Base-by-base conservation (phyloP, 441 rosid genomes). In the Pelargonium cotyledonis region DNA sequence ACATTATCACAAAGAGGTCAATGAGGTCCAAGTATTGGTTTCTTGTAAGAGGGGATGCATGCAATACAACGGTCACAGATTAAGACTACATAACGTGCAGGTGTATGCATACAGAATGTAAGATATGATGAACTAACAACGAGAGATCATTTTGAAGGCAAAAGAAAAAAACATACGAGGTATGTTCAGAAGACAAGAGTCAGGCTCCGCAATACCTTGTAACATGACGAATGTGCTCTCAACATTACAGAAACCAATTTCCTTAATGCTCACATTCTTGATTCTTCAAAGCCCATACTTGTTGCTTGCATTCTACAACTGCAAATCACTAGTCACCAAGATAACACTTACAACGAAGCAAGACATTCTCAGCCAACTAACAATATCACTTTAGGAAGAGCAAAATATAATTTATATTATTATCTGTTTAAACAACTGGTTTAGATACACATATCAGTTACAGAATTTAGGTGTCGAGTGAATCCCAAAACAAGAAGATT, bases 401-500 rank as follows among this genome's bases (percentile, higher is more conserved):
- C 51, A 46, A 14, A 49, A 49, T 49, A 14, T 2, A 53, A 15
- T 53, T 60, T 18, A 66, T 69, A 49, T 11, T 63, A 15, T 63
- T 66, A 63, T 73, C 57, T 40, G 70, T 68, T 62, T 9, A 63
- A 73, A 60, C 51, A 65, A 11, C 49, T 49, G 19, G 70, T 68
- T 66, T 61, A n/a, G 67, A 76, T 71, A 77, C 77, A 71, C 65
- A 68, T 57, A 75, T 70, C 60, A 11, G 6, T 15, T 11, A 53
- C 21, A 53, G 1, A 53, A 8, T 4, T 53, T 53, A 15, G 60
- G 60, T 53, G 16, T 79, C 68, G 66, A 72, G 55, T 49, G 70
- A 70, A 72, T 62, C 76, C 51, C 65, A 66, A 73, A 55, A 40
- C 46, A 60, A 46, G 14, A 35, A 14, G 31, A 26, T 26, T 26